Evolutionary conservation across 768 basidiomycete genomes (phyloP).

Genomic region (Serendipita sp.): DNA sequence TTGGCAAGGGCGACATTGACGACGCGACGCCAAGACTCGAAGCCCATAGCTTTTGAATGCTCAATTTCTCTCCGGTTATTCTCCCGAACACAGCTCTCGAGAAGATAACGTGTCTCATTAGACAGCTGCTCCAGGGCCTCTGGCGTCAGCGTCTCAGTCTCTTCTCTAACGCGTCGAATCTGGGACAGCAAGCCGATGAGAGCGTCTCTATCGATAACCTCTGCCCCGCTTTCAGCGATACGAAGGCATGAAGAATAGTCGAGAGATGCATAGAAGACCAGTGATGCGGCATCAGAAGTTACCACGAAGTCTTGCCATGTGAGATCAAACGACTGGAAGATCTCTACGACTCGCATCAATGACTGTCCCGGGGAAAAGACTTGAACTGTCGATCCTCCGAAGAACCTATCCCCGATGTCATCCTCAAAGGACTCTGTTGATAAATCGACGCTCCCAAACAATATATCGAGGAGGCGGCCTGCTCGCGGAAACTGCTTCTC

Average conservation of each 20-base stretch:
- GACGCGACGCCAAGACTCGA: constrained; percentile 72
- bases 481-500: constrained; percentile 62
- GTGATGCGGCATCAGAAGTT: constrained; percentile 33
- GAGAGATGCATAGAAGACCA: constrained; percentile 37
- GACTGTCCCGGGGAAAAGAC: constrained; percentile 46
- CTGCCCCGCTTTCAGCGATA: constrained; percentile 55
- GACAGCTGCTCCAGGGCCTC: constrained; percentile 51
- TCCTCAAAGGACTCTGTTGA: constrained; percentile 28
- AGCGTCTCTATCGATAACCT: constrained; percentile 61
- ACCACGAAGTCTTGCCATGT: constrained; percentile 71
- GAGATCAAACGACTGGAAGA: constrained; percentile 73
- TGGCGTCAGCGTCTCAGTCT: constrained; percentile 26
- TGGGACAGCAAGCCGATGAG: constrained; percentile 52
- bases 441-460: constrained; percentile 45
- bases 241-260: constrained; percentile 58
- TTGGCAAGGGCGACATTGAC: constrained; percentile 76
- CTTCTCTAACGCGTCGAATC: constrained; percentile 28
- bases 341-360: constrained; percentile 72
- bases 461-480: constrained; percentile 54
- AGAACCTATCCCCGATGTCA: constrained; percentile 34
- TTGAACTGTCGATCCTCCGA: constrained; percentile 31
- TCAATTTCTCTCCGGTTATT: constrained; percentile 75
- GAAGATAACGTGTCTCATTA: constrained; percentile 54
- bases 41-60: constrained; percentile 50
- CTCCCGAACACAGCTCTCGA: constrained; percentile 73